Percentiles rank a stretch among this genome's conserved stretches.
Conservation (phyloP, 148 eudicot genomes). For the Arctostaphylos glauca region DNA sequence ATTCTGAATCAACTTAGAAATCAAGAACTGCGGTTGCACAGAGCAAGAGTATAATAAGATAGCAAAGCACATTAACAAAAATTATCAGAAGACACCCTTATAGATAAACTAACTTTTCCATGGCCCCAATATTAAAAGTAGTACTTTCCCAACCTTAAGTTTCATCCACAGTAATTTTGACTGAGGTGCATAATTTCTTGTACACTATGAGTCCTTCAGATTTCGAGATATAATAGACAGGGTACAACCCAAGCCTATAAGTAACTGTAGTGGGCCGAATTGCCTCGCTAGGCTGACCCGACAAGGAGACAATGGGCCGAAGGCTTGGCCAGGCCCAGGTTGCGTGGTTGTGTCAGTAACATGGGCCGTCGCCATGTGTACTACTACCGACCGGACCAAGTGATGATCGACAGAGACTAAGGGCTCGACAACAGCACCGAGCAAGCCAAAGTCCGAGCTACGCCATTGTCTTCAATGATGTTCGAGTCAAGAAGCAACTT, state of each 20-base stretch:
- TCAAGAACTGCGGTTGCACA: neutral
- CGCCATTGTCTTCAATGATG: too few relatives aligned
- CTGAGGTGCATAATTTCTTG: neutral
- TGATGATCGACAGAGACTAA: too few relatives aligned
- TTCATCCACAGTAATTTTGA: neutral
- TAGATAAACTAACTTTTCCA: neutral
- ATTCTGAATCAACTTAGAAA: neutral
- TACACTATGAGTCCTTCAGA: neutral
- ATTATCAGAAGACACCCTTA: neutral
- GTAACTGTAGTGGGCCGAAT: neutral
- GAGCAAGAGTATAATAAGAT: neutral
- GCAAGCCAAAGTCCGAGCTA: too few relatives aligned
- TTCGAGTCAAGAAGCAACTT: too few relatives aligned
- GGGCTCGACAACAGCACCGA: too few relatives aligned
- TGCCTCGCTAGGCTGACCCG: too few relatives aligned
- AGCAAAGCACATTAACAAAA: neutral
- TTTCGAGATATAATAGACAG: neutral
- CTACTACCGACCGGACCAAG: too few relatives aligned
- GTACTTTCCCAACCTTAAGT: neutral
- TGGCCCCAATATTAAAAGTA: neutral
- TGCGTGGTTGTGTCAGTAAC: too few relatives aligned
- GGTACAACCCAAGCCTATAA: neutral
- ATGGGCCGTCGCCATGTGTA: too few relatives aligned
- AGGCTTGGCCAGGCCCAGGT: too few relatives aligned
- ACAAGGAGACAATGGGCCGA: too few relatives aligned